These are phyloP conservation scores for Corymbia calophylla DNA, from an alignment of 441 rosid genomes.

Conservation along the genomic window DNA sequence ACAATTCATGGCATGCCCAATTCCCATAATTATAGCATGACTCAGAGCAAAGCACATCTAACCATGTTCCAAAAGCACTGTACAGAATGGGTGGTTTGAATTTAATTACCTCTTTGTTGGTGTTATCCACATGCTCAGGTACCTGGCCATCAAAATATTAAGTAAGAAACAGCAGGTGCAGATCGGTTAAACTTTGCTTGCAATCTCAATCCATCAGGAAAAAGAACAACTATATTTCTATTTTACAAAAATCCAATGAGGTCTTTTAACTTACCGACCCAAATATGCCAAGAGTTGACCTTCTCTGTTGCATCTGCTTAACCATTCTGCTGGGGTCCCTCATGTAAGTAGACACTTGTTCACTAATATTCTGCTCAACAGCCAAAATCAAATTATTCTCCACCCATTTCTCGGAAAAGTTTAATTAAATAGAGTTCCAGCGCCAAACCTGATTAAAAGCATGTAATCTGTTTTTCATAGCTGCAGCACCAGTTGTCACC, in stretches of 20 bases:
- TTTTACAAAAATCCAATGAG: neutral
- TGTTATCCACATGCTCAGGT: slow-evolving; percentile 15
- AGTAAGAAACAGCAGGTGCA: slow-evolving; percentile 12
- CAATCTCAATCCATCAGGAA: neutral
- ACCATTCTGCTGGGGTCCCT: slow-evolving; percentile 96
- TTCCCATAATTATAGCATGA: neutral
- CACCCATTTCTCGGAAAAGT: neutral
- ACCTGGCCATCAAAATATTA: slow-evolving; percentile 19
- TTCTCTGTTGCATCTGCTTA: slow-evolving; percentile 88
- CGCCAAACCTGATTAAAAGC: slow-evolving; percentile 91
- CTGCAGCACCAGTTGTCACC: slow-evolving; percentile 84
- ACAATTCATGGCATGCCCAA: neutral
- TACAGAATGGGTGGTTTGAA: neutral
- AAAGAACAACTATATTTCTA: neutral
- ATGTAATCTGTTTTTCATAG: slow-evolving; percentile 70
- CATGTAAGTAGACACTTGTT: slow-evolving; percentile 84
- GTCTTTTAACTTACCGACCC: slow-evolving; percentile 55
- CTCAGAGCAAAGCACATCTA: neutral
- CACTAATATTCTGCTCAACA: slow-evolving; percentile 69
- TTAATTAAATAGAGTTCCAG: neutral
- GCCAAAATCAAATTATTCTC: slow-evolving; percentile 8
- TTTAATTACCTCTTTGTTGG: slow-evolving; percentile 40
- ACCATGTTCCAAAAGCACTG: neutral
- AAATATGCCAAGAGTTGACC: slow-evolving; percentile 53
- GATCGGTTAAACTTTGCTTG: neutral